A percentile compares a stretch with the other conserved stretches of the same genome.
Evolutionary conservation across 192 early-diverging fungal species (phyloP).

Genomic region (Cetraspora pellucida): DNA sequence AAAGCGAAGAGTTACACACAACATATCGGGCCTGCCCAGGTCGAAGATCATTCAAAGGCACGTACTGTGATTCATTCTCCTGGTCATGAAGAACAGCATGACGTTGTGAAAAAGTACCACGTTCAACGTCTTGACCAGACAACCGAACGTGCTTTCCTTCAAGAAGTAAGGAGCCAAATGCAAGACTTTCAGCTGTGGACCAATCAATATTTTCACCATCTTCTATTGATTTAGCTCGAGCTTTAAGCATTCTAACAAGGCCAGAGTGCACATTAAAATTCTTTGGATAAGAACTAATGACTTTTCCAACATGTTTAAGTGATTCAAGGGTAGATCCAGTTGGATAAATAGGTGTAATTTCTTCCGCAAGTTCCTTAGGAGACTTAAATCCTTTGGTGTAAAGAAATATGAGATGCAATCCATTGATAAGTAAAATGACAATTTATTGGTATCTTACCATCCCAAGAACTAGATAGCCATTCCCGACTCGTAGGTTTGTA

Average conservation of each 20-base stretch:
- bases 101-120: constrained; percentile 99
- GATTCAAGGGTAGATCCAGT: constrained; percentile 72
- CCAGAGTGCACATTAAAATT: constrained; percentile 87
- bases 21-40: constrained; percentile 86
- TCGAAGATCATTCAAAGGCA: constrained; percentile 84
- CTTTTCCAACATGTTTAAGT: constrained; percentile 80
- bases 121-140: constrained; percentile 97
- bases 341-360: constrained; percentile 69
- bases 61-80: constrained; percentile 78
- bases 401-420: too few species aligned
- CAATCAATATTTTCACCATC: constrained; percentile 89
- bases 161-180: constrained; percentile 87
- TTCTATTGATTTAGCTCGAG: constrained; percentile 78
- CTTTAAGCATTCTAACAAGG: constrained; percentile 81
- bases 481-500: constrained; percentile 89
- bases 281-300: constrained; percentile 77
- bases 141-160: constrained; percentile 93
- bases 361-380: constrained; percentile 70
- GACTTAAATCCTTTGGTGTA: constrained; percentile 65
- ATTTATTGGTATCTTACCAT: constrained; percentile 54
- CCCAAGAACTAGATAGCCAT: constrained; percentile 95
- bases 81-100: constrained; percentile 98
- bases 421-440: too few species aligned
- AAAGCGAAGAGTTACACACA: constrained; percentile 94
- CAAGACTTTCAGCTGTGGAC: constrained; percentile 93